Evolutionary conservation across 768 basidiomycete species (phyloP).

Genomic region (Clavulina sp.): DNA sequence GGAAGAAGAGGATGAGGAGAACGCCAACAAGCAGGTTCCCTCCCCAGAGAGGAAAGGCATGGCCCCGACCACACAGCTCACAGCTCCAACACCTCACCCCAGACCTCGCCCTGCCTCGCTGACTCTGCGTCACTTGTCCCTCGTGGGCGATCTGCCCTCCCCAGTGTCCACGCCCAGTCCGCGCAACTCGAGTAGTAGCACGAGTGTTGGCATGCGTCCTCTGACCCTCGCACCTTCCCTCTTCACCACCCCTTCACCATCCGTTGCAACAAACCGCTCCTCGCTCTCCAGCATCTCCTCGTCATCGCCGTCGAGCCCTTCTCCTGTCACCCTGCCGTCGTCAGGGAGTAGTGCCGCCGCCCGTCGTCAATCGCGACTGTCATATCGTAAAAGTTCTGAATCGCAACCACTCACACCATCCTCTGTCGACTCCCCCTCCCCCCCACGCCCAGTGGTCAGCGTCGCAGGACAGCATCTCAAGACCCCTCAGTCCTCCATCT

Average conservation of each 20-base stretch:
- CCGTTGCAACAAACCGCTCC: conserved; percentile 6
- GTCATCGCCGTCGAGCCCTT: conserved; percentile 6
- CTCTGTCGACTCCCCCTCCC: conserved; percentile 5
- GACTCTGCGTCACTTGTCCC: conserved; percentile 7
- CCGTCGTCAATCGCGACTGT: conserved; percentile 23
- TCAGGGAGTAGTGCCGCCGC: conserved; percentile 18
- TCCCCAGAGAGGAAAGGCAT: conserved; percentile 55
- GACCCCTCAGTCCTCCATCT: conserved; percentile 12
- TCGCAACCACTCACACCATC: neutral
- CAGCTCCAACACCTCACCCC: conserved; percentile 4
- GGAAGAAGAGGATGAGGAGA: conserved; percentile 73
- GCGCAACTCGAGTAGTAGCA: conserved; percentile 31
- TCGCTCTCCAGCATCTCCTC: conserved; percentile 2
- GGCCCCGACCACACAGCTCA: conserved; percentile 25
- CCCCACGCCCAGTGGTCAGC: conserved; percentile 16
- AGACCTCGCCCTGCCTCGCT: conserved; percentile 3
- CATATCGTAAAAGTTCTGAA: neutral
- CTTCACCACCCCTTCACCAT: conserved; percentile 21
- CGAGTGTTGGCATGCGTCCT: neutral
- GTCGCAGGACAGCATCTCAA: no score
- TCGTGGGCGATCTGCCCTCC: conserved; percentile 16
- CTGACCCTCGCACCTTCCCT: conserved; percentile 23
- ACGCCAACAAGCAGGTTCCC: conserved; percentile 43
- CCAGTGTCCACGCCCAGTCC: conserved; percentile 32
- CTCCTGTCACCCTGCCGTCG: conserved; percentile 3